A percentile compares a stretch with the other conserved stretches of the same genome.
Evolutionary conservation across 768 basidiomycete species (phyloP).

Genomic region (Pleurotus pulmonarius): DNA sequence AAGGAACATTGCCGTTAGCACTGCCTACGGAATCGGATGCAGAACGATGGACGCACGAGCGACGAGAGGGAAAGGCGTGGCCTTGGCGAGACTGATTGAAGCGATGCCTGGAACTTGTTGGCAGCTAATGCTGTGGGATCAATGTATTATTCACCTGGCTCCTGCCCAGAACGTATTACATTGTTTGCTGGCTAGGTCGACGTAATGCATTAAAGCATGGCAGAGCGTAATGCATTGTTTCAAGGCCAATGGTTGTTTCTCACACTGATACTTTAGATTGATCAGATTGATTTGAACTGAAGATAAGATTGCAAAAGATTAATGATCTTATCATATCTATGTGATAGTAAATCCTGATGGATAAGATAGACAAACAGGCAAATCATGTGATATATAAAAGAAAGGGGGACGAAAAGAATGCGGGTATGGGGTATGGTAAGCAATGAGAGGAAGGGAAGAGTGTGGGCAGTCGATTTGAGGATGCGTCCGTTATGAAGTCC

Average conservation of each 20-base stretch:
- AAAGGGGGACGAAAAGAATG: no score
- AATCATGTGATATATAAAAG: no score
- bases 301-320: no score
- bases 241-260: neutral
- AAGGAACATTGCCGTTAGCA: neutral
- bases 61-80: conserved; percentile 2
- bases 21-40: conserved; percentile 17
- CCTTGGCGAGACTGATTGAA: neutral
- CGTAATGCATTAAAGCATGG: neutral
- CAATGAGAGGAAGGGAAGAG: no score
- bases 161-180: neutral
- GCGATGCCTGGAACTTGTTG: conserved; percentile 15
- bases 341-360: no score
- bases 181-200: neutral
- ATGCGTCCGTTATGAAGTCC: neutral
- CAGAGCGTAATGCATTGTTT: neutral
- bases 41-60: neutral
- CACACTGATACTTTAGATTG: neutral
- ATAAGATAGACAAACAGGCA: no score
- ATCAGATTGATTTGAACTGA: no score
- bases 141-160: neutral
- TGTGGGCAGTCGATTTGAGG: no score
- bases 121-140: neutral
- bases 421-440: no score
- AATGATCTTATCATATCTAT: no score